Evolutionary conservation across 495 filamentous ascomycete species (phyloP).

Genomic region (Penicillium pancosmium): DNA sequence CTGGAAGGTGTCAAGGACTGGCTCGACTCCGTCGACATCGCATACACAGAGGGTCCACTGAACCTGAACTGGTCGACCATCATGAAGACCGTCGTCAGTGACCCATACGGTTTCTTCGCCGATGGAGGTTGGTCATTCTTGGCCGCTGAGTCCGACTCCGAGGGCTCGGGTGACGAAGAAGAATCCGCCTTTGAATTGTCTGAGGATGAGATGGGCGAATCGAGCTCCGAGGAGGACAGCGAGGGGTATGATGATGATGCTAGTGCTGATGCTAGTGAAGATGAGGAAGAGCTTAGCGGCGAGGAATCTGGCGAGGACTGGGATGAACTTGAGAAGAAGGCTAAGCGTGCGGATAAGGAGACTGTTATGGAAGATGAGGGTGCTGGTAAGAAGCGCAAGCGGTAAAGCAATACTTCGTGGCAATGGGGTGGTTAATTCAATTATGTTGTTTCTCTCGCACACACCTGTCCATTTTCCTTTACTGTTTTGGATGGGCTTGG

Average conservation of each 20-base stretch:
- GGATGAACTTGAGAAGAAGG: constrained; percentile 91
- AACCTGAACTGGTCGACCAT: constrained; percentile 99
- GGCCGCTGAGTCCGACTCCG: constrained; percentile 82
- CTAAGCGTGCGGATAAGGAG: constrained; percentile 84
- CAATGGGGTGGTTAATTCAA: no score
- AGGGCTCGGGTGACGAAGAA: constrained; percentile 80
- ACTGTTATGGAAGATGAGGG: constrained; percentile 72
- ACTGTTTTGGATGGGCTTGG: no score
- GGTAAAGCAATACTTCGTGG: constrained; percentile 25
- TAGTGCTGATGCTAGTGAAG: constrained; percentile 72
- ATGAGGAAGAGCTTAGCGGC: constrained; percentile 62
- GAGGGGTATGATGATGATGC: constrained; percentile 95
- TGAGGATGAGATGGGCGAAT: constrained; percentile 81
- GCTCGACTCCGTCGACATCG: constrained; percentile 92
- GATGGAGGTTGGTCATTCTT: constrained; percentile 98
- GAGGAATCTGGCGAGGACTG: constrained; percentile 88
- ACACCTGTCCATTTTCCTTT: no score
- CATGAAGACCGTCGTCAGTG: constrained; percentile 96
- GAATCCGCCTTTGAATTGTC: constrained; percentile 90
- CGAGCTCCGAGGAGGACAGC: constrained; percentile 82
- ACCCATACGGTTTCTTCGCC: constrained; percentile 91
- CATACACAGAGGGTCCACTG: constrained; percentile 91
- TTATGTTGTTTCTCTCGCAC: no score
- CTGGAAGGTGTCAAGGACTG: constrained; percentile 97
- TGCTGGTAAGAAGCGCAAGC: constrained; percentile 58